Conservation (phyloP, 202 grass and related monocot genomes). For the Schoenoplectus tabernaemontani region DNA sequence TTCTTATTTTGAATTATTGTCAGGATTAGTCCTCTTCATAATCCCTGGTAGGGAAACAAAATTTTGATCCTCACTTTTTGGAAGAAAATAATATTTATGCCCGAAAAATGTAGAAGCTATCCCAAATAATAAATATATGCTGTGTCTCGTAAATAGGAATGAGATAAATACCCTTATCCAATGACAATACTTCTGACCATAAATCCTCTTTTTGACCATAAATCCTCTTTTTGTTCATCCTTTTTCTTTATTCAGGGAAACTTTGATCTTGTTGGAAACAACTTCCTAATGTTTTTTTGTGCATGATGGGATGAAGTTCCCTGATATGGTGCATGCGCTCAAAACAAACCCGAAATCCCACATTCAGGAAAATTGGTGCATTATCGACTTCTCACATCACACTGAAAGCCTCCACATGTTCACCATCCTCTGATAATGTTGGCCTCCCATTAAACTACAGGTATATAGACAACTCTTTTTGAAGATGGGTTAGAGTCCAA, state of each 20-base stretch:
- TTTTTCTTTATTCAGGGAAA: conserved; percentile 54
- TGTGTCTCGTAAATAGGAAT: neutral
- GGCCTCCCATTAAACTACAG: conserved; percentile 79
- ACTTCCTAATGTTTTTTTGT: conserved; percentile 86
- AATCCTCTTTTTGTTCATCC: neutral
- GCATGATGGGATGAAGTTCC: conserved; percentile 88
- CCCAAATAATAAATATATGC: neutral
- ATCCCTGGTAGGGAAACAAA: neutral
- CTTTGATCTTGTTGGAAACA: conserved; percentile 86
- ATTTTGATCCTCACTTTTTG: neutral
- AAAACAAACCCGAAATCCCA: conserved; percentile 83
- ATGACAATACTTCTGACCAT: neutral
- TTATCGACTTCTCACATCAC: conserved; percentile 84
- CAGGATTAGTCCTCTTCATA: neutral
- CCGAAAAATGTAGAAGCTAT: neutral
- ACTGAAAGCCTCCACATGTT: conserved; percentile 90
- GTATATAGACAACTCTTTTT: neutral
- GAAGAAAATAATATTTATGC: neutral
- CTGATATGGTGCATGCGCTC: conserved; percentile 93
- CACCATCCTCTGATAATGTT: conserved; percentile 74
- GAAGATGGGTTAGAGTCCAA: neutral
- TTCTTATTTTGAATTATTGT: neutral
- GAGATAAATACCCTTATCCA: neutral
- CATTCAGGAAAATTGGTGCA: conserved; percentile 79
- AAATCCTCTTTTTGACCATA: neutral